phyloP scores from a whole-genome alignment of 176 grass and related monocot genomes.

The Musa acuminata region DNA sequence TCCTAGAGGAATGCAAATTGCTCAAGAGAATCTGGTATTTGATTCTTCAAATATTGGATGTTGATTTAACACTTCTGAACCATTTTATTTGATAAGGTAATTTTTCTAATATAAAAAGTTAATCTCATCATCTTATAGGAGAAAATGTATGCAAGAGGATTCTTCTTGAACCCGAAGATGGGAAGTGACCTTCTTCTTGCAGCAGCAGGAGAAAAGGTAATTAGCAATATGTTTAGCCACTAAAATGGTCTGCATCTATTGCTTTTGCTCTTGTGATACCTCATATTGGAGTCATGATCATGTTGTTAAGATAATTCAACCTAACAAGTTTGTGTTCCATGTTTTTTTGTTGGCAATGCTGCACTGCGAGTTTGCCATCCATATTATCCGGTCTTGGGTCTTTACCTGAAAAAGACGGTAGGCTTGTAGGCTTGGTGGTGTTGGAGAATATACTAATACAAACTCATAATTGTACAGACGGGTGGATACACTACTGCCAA shows the following conservation, averaged over 20 bases:
- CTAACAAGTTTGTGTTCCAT: not conserved
- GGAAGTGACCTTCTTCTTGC: conserved; percentile 68
- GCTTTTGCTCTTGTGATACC: not conserved
- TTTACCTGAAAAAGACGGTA: not conserved
- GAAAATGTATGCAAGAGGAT: conserved; percentile 58
- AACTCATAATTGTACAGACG: conserved; percentile 36
- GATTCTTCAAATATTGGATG: conserved; percentile 22
- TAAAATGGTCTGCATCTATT: not conserved
- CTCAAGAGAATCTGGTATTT: conserved; percentile 79
- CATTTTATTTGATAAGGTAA: not conserved
- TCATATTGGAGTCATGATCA: not conserved
- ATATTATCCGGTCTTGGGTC: not conserved
- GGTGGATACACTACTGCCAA: conserved; percentile 92
- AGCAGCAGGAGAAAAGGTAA: conserved; percentile 32
- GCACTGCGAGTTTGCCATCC: not conserved
- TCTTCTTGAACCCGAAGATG: conserved; percentile 81
- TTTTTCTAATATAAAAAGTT: not conserved
- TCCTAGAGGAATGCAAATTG: conserved; percentile 89
- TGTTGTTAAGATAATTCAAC: not conserved
- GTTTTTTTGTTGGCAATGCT: not conserved
- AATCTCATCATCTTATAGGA: conserved; percentile 44
- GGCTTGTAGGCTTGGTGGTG: not conserved
- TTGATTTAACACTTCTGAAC: not conserved
- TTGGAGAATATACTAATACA: conserved; percentile 4
- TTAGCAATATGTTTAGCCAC: not conserved